Conservation (phyloP, 2,329 filamentous ascomycete species). For the Sclerotinia glacialis region DNA sequence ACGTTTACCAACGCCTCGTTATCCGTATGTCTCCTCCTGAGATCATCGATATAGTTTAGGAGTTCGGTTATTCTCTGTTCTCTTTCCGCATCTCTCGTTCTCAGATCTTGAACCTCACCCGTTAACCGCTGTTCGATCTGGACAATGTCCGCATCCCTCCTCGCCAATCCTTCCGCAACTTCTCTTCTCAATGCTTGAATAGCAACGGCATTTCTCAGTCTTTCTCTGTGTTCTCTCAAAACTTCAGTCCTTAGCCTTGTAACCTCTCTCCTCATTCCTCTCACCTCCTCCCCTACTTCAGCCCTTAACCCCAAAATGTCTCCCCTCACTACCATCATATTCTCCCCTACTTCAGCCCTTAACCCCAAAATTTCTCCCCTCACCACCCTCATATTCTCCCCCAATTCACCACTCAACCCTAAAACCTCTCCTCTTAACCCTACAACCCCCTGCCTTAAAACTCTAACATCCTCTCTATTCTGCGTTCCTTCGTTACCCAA, state of each 20-base stretch:
- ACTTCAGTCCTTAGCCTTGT: background rate
- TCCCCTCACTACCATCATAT: background rate
- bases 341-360: background rate
- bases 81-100: background rate
- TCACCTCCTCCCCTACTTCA: background rate
- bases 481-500: background rate
- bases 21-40: background rate
- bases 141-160: background rate
- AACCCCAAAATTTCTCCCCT: background rate
- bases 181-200: constrained; percentile 1
- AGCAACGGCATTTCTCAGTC: background rate
- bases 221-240: background rate
- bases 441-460: background rate
- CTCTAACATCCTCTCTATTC: background rate
- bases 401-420: background rate
- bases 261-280: background rate
- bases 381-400: background rate
- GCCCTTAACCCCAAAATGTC: background rate
- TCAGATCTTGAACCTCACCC: background rate
- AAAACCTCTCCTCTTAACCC: background rate
- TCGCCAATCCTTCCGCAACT: background rate
- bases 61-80: background rate
- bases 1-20: background rate
- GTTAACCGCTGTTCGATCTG: background rate
- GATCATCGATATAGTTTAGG: background rate